Percentiles rank a stretch among this genome's conserved stretches.
Evolutionary conservation across 768 basidiomycete species (phyloP).

Genomic region (Kondoa subrosea): DNA sequence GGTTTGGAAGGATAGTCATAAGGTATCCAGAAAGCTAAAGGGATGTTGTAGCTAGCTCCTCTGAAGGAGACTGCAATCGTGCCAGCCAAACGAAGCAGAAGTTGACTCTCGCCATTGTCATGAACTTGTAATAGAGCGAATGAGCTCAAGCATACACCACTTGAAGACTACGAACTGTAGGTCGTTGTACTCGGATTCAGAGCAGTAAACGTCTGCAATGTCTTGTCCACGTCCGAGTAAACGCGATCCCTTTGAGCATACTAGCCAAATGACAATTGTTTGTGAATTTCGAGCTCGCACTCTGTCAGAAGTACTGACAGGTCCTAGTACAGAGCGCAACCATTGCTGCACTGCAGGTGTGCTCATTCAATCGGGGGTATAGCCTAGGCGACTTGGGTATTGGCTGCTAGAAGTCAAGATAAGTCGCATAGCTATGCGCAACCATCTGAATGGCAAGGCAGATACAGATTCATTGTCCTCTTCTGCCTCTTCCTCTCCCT

Average conservation of each 20-base stretch:
- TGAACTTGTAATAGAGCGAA: slow-evolving; percentile 7
- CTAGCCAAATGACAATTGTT: neutral
- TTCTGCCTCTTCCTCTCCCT: neutral
- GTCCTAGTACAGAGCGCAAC: neutral
- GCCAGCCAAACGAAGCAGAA: slow-evolving; percentile 79
- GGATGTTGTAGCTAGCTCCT: slow-evolving; percentile 72
- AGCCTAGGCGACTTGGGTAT: neutral
- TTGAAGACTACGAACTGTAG: neutral
- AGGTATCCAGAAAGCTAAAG: slow-evolving; percentile 72
- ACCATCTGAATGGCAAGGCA: no score
- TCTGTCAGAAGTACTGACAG: no score
- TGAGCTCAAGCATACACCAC: neutral
- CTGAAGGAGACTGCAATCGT: slow-evolving; percentile 73
- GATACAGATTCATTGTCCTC: no score
- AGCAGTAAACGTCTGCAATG: neutral
- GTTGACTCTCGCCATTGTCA: slow-evolving; percentile 83
- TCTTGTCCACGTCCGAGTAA: neutral
- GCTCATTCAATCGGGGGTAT: neutral
- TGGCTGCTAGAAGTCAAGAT: neutral
- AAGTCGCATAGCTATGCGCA: neutral
- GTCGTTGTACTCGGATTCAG: neutral
- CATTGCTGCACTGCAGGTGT: neutral
- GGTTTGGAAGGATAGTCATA: slow-evolving; percentile 64
- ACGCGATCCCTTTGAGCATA: neutral
- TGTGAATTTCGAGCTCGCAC: neutral